These are phyloP conservation scores for Saitozyma podzolica DNA, from an alignment of 768 basidiomycete species.

Conservation along the genomic window DNA sequence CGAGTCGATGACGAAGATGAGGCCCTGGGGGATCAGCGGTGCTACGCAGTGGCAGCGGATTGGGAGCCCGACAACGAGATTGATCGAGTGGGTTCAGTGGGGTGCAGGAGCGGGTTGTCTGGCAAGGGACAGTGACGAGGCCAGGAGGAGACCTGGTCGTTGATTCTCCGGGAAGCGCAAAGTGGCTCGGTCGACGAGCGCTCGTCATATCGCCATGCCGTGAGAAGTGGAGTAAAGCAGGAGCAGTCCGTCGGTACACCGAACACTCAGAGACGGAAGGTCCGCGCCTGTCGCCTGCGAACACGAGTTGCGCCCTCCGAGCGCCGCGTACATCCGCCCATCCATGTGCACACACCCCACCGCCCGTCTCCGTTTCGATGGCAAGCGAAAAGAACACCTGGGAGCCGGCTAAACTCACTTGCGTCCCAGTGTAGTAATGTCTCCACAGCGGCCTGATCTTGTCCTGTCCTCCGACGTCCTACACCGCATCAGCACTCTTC, in stretches of 20 bases:
- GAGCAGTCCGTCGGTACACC: too few species aligned
- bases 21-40: slow-evolving; percentile 58
- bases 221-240: too few species aligned
- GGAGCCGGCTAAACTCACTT: slow-evolving; percentile 51
- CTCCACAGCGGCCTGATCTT: slow-evolving; percentile 98
- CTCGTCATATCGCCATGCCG: too few species aligned
- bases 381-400: neutral
- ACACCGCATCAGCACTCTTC: slow-evolving; percentile 55
- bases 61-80: neutral
- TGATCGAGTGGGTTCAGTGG: neutral
- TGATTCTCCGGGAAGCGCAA: too few species aligned
- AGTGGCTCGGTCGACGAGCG: too few species aligned
- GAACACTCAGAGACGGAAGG: too few species aligned
- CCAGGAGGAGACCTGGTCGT: neutral
- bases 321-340: too few species aligned
- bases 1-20: slow-evolving; percentile 97
- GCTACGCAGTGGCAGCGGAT: neutral
- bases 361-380: too few species aligned
- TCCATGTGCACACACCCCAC: too few species aligned
- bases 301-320: too few species aligned
- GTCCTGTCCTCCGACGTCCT: slow-evolving; percentile 99
- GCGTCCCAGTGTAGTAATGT: slow-evolving; percentile 98
- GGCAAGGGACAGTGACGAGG: neutral
- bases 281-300: too few species aligned
- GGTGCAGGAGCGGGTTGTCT: neutral